A percentile compares a stretch with the other conserved stretches of the same genome.
phyloP scores from a whole-genome alignment of 2,329 filamentous ascomycete genomes.

The Talaromyces rugulosus region DNA sequence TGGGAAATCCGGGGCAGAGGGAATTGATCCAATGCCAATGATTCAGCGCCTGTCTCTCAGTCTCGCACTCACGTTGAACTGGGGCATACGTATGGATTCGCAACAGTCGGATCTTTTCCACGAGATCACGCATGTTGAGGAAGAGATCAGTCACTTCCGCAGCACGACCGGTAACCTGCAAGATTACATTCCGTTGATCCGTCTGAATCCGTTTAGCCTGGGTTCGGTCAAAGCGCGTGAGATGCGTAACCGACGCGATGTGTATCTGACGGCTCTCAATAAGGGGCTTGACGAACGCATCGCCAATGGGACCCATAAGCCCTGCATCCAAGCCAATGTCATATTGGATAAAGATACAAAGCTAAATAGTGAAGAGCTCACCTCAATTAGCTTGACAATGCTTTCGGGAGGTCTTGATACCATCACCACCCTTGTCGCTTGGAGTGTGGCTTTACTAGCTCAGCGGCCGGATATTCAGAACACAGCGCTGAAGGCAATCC shows the following conservation, averaged over 20 bases:
- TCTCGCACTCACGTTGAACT: conserved; percentile 62
- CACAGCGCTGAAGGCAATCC: conserved; percentile 55
- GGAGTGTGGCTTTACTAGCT: conserved; percentile 59
- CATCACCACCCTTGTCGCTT: conserved; percentile 61
- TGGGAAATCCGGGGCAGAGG: conserved; percentile 50
- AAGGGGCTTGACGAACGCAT: conserved; percentile 57
- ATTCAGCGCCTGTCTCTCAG: conserved; percentile 62
- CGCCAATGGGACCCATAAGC: conserved; percentile 56
- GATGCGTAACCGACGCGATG: conserved; percentile 57
- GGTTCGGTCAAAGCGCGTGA: conserved; percentile 57
- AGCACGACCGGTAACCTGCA: conserved; percentile 59
- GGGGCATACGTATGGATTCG: conserved; percentile 58
- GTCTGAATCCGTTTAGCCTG: conserved; percentile 58
- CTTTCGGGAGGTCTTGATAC: conserved; percentile 64
- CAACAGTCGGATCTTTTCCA: conserved; percentile 58
- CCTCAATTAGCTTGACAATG: conserved; percentile 65
- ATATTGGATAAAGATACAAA: conserved; percentile 61
- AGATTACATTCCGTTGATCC: conserved; percentile 57
- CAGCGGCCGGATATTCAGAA: conserved; percentile 60
- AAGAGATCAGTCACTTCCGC: conserved; percentile 56
- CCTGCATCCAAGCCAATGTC: conserved; percentile 65
- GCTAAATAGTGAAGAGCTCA: conserved; percentile 59
- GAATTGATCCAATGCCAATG: conserved; percentile 64
- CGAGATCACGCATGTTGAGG: conserved; percentile 61
- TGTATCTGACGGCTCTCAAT: conserved; percentile 57